Conservation (phyloP, 352 stramenopile genomes). For the Phytophthora sp. region DNA sequence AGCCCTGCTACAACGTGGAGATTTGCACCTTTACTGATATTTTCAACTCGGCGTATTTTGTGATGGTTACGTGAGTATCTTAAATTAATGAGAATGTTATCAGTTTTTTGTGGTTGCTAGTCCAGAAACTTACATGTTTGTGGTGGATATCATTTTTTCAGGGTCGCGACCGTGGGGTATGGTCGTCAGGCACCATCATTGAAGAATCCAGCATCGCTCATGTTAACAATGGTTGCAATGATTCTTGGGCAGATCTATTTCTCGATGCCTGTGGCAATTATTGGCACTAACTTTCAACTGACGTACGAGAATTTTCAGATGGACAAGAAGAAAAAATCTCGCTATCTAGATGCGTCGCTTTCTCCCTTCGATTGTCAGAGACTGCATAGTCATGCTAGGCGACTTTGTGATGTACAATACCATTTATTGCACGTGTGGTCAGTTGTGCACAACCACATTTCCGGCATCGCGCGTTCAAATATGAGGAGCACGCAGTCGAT, state of each 20-base stretch:
- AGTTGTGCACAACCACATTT: conserved; percentile 52
- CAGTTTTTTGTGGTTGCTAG: background rate
- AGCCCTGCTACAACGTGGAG: conserved; percentile 78
- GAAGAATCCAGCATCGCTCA: conserved; percentile 55
- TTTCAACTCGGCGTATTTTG: conserved; percentile 85
- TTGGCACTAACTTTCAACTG: conserved; percentile 76
- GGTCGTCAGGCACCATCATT: conserved; percentile 67
- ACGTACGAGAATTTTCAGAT: conserved; percentile 70
- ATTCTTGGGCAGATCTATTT: conserved; percentile 84
- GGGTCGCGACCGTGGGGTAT: conserved; percentile 80
- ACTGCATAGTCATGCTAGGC: conserved; percentile 51
- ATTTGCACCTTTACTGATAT: conserved; percentile 86
- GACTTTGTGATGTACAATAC: conserved; percentile 68
- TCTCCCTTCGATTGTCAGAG: conserved; percentile 57
- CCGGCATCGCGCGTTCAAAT: conserved; percentile 36
- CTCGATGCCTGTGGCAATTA: conserved; percentile 77
- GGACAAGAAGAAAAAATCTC: conserved; percentile 57
- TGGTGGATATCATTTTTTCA: conserved; percentile 19
- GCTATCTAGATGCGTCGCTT: conserved; percentile 56
- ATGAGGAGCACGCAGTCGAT: conserved; percentile 16
- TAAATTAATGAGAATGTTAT: background rate
- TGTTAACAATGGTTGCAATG: conserved; percentile 69
- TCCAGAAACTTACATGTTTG: background rate
- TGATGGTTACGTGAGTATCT: conserved; percentile 81
- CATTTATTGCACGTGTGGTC: conserved; percentile 59